Evolutionary conservation across 352 stramenopile species (phyloP).

Genomic region (Globisporangium lucens): DNA sequence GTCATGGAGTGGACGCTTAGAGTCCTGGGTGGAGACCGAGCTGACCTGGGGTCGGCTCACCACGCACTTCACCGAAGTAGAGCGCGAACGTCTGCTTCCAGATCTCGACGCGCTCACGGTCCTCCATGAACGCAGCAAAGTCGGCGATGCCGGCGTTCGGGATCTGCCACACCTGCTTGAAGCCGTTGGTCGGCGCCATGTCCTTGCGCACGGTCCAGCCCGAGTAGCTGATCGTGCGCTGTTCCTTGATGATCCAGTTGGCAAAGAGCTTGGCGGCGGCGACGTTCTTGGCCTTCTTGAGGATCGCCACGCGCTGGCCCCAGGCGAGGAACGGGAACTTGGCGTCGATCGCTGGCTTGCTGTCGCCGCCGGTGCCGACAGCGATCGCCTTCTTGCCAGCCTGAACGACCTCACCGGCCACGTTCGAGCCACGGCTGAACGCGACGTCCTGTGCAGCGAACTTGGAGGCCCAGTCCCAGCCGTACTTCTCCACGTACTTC

Average conservation of each 20-base stretch:
- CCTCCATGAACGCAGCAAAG: constrained; percentile 51
- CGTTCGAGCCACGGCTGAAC: constrained; percentile 35
- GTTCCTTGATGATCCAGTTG: constrained; percentile 48
- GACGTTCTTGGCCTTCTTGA: constrained; percentile 49
- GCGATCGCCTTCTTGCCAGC: constrained; percentile 34
- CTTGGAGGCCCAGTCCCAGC: constrained; percentile 47
- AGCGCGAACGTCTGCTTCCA: constrained; percentile 40
- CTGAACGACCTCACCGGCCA: constrained; percentile 21
- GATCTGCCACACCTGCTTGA: constrained; percentile 32
- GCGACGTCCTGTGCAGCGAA: constrained; percentile 33
- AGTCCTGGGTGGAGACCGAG: constrained; percentile 38
- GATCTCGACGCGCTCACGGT: constrained; percentile 39
- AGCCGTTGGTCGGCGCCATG: constrained; percentile 25
- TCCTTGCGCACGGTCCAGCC: constrained; percentile 34
- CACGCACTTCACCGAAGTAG: constrained; percentile 55
- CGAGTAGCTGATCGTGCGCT: constrained; percentile 24
- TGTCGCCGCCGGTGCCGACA: constrained; percentile 7
- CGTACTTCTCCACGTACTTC: constrained; percentile 47
- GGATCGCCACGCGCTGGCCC: constrained; percentile 53
- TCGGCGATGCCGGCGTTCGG: constrained; percentile 24
- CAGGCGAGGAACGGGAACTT: constrained; percentile 28
- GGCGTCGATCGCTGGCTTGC: not conserved
- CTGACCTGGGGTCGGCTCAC: constrained; percentile 31
- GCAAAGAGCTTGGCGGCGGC: constrained; percentile 55
- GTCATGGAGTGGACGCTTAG: constrained; percentile 12